Percentiles rank a stretch among this genome's conserved stretches.
Conservation (phyloP, 163 green algal genomes). For the Chloromonas sp. region DNA sequence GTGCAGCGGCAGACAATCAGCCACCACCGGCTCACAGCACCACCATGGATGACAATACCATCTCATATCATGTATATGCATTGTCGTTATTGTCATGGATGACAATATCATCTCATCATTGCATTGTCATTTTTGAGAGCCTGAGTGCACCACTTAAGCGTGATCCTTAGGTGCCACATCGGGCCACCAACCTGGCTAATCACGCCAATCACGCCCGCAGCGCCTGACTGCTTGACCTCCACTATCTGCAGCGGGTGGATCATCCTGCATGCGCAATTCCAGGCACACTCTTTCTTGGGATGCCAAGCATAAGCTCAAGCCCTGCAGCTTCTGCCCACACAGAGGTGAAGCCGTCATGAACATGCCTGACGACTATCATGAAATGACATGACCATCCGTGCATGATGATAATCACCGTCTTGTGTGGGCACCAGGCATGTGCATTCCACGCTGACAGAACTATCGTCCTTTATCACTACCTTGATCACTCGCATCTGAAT, state of each 20-base stretch:
- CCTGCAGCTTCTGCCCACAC: not conserved
- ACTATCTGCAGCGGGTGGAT: conserved; percentile 76
- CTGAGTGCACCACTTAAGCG: conserved; percentile 5
- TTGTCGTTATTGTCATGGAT: not conserved
- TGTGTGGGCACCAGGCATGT: not conserved
- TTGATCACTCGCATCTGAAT: too few species aligned
- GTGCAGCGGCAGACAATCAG: not conserved
- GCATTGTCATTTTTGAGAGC: not conserved
- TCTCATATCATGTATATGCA: not conserved
- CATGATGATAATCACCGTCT: not conserved
- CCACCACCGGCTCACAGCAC: not conserved
- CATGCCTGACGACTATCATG: not conserved
- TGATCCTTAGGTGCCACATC: not conserved
- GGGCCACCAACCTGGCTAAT: conserved; percentile 35
- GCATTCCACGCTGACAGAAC: not conserved
- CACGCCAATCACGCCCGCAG: conserved; percentile 65
- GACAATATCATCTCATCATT: not conserved
- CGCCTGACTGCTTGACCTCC: conserved; percentile 72
- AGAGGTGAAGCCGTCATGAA: not conserved
- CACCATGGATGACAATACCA: not conserved
- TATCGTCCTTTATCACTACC: too few species aligned
- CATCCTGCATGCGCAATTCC: conserved; percentile 27
- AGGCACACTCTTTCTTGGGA: not conserved
- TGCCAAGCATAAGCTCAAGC: not conserved
- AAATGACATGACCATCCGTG: not conserved